phyloP scores from a whole-genome alignment of 2,329 filamentous ascomycete species.

The Aspergillus pseudoglaucus region DNA sequence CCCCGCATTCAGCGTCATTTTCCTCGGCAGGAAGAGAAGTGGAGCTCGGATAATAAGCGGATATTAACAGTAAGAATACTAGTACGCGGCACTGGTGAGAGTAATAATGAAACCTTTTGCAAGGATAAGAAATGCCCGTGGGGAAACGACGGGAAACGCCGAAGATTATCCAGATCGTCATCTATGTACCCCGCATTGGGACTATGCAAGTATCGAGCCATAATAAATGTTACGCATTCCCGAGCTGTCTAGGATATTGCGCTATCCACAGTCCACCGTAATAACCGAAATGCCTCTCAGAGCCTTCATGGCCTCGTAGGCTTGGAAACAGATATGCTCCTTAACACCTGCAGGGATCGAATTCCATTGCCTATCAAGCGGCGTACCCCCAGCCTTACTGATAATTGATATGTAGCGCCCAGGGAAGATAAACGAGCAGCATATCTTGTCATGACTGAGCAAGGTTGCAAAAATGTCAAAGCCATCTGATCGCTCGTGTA shows the following conservation, averaged over 20 bases:
- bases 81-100: too few species aligned
- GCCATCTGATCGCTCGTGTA: conserved; percentile 2
- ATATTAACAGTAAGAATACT: not conserved
- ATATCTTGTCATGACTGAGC: conserved; percentile 1
- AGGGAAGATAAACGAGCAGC: conserved; percentile 4
- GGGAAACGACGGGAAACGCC: too few species aligned
- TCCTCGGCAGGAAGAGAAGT: not conserved
- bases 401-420: conserved; percentile 2
- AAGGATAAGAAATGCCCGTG: not conserved
- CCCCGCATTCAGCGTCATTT: not conserved
- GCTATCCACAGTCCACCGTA: not conserved
- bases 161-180: too few species aligned
- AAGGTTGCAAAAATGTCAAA: conserved; percentile 3
- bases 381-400: not conserved
- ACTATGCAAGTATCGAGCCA: too few species aligned
- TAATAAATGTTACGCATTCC: not conserved
- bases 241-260: conserved; percentile 1
- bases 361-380: conserved; percentile 2
- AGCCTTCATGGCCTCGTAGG: not conserved
- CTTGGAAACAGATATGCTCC: not conserved
- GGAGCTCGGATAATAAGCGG: not conserved
- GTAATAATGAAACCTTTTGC: not conserved
- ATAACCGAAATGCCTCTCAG: not conserved
- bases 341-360: not conserved
- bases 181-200: too few species aligned